Base-by-base conservation (phyloP, 257 asterid genomes). In the Datura wrightii region DNA sequence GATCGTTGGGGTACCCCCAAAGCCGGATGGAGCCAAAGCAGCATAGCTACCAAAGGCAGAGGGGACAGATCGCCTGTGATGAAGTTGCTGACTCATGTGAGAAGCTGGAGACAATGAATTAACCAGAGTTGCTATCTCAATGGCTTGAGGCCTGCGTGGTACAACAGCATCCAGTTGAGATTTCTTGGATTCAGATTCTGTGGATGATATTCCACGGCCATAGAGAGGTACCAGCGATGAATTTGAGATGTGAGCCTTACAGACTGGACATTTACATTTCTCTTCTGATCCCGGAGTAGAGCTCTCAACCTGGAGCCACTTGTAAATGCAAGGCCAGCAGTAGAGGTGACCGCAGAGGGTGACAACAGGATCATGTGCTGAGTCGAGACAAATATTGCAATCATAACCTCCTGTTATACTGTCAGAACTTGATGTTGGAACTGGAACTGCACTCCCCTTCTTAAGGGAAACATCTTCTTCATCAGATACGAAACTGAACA, bases 241-340 rank as follows among this genome's bases (percentile, higher is more conserved):
- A 82, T 83, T 62, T 36, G 99, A 92, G 86, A 94, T 92, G 86
- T 62, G 60, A 34, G 97, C 89, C 85, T 95, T 95, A 86, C 99
- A 95, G 80, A 94, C 92, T 2, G 99, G 98, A 79, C 99, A 95
- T 76, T 86, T 88, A 70, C 98, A 93, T n/a, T 37, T 92, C 84
- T 92, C 92, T 0, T 86, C 90, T 10, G 97, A 86, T 76, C 92
- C 94, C 0, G 87, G 76, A 0, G 92, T 87, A 11, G 94, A 87
- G 87, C 86, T 92, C 83, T 89, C 93, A 53, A 91, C 93, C 8
- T 92, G 89, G 39, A 95, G 93, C 99, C 99, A 95, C 87, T 93
- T 91, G 90, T 92, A 94, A 83, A 95, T 93, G 92, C 99, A 95
- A 14, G 98, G 95, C 99, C 99, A 95, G 85, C 99, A 95, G 86